These are phyloP conservation scores for Balamuthia mandrillaris DNA, from an alignment of 208 protist species.

Conservation along the genomic window DNA sequence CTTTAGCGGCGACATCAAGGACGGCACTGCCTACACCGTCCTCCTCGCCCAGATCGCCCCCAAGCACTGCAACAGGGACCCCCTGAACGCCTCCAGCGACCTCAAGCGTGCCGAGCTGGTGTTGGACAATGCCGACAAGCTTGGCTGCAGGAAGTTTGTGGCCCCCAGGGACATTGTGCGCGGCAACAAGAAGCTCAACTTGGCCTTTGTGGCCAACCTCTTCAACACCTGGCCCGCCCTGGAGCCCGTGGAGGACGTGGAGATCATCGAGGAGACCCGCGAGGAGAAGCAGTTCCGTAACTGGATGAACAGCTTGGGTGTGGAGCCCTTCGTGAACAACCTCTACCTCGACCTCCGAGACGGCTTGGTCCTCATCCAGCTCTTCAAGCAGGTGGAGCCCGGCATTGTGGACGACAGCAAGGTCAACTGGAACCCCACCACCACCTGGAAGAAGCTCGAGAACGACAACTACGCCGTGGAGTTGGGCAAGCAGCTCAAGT, in stretches of 20 bases:
- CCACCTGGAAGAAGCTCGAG: slow-evolving; percentile 74
- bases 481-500: slow-evolving; percentile 69
- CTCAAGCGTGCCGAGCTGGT: slow-evolving; percentile 67
- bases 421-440: slow-evolving; percentile 72
- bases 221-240: slow-evolving; percentile 70
- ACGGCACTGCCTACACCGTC: slow-evolving; percentile 65
- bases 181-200: slow-evolving; percentile 74
- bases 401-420: slow-evolving; percentile 76
- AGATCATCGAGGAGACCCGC: slow-evolving; percentile 65
- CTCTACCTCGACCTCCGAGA: slow-evolving; percentile 75
- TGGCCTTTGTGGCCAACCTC: slow-evolving; percentile 81
- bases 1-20: slow-evolving; percentile 74
- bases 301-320: slow-evolving; percentile 82
- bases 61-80: slow-evolving; percentile 47
- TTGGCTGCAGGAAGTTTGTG: slow-evolving; percentile 80
- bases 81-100: slow-evolving; percentile 63
- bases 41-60: slow-evolving; percentile 77
- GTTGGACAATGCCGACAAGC: slow-evolving; percentile 76
- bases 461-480: slow-evolving; percentile 81
- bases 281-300: slow-evolving; percentile 77
- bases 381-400: slow-evolving; percentile 77
- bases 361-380: slow-evolving; percentile 73
- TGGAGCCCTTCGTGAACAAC: slow-evolving; percentile 75
- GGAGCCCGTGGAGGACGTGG: slow-evolving; percentile 48
- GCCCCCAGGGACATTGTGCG: slow-evolving; percentile 65